Evolutionary conservation across 441 rosid genomes (phyloP).

Genomic region (Aquilaria agallochum): DNA sequence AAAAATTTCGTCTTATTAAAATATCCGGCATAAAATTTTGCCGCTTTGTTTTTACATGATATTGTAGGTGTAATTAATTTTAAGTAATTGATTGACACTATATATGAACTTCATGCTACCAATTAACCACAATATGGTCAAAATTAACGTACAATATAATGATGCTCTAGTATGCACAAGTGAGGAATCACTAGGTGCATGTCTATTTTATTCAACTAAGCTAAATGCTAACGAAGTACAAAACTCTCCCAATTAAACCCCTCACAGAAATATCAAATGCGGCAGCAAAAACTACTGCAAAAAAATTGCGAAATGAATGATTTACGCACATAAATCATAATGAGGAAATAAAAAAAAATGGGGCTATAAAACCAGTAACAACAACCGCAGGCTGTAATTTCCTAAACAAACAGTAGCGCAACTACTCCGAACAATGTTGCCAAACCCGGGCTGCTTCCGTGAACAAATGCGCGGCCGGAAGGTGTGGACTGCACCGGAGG

Average conservation of each 20-base stretch:
- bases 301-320: slow-evolving; percentile 14
- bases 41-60: too few relatives aligned
- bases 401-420: slow-evolving; percentile 29
- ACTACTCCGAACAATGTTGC: slow-evolving; percentile 28
- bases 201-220: slow-evolving; percentile 27
- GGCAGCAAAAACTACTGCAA: neutral
- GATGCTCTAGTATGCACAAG: too few relatives aligned
- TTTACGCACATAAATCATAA: slow-evolving; percentile 28
- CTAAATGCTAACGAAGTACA: slow-evolving; percentile 19
- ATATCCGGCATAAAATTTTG: too few relatives aligned
- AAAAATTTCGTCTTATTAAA: too few relatives aligned
- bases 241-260: neutral
- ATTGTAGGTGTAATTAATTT: too few relatives aligned
- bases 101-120: too few relatives aligned
- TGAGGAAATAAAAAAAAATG: slow-evolving; percentile 12
- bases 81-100: too few relatives aligned
- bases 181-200: too few relatives aligned
- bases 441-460: slow-evolving; percentile 22
- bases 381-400: neutral
- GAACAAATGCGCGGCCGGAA: slow-evolving; percentile 17
- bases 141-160: too few relatives aligned
- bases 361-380: neutral
- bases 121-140: too few relatives aligned
- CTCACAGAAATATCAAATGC: slow-evolving; percentile 22
- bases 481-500: slow-evolving; percentile 7